Evolutionary conservation across 257 asterid species (phyloP).

Genomic region (Handroanthus guayacan): DNA sequence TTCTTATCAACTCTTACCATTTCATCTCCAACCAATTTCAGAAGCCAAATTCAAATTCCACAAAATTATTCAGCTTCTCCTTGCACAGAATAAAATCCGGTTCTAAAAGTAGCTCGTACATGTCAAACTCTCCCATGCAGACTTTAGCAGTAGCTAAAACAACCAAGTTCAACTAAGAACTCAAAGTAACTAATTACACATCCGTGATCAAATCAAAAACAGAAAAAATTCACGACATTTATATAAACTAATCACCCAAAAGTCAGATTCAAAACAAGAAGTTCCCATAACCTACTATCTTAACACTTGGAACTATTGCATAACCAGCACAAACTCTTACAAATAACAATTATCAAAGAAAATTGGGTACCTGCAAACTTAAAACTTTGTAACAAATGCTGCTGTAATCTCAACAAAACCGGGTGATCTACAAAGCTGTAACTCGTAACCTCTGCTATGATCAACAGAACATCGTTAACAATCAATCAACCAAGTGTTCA

Average conservation of each 20-base stretch:
- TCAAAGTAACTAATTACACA: conserved; percentile 25
- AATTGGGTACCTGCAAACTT: conserved; percentile 40
- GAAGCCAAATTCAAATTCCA: conserved; percentile 26
- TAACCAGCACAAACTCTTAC: conserved; percentile 34
- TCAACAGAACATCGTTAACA: conserved; percentile 40
- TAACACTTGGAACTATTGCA: conserved; percentile 33
- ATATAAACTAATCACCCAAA: conserved; percentile 32
- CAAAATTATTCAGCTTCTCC: conserved; percentile 28
- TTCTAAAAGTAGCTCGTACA: conserved; percentile 19
- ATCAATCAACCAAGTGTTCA: conserved; percentile 63
- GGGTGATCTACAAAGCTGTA: conserved; percentile 62
- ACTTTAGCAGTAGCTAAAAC: conserved; percentile 19
- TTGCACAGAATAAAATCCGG: conserved; percentile 29
- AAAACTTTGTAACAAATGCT: conserved; percentile 38
- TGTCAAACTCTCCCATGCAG: conserved; percentile 13
- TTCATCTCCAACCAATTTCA: conserved; percentile 29
- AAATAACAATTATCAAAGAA: conserved; percentile 26
- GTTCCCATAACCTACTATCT: conserved; percentile 41
- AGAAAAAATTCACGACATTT: conserved; percentile 17
- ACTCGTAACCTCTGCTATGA: conserved; percentile 55
- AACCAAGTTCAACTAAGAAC: conserved; percentile 30
- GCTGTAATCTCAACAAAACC: conserved; percentile 46
- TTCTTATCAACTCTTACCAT: conserved; percentile 1
- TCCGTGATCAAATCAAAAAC: conserved; percentile 36
- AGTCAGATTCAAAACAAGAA: conserved; percentile 45